Evolutionary conservation across 2,329 filamentous ascomycete species (phyloP), one percentile per base, ranked within the genome.

Genomic region (Aspergillus ochraceus): DNA sequence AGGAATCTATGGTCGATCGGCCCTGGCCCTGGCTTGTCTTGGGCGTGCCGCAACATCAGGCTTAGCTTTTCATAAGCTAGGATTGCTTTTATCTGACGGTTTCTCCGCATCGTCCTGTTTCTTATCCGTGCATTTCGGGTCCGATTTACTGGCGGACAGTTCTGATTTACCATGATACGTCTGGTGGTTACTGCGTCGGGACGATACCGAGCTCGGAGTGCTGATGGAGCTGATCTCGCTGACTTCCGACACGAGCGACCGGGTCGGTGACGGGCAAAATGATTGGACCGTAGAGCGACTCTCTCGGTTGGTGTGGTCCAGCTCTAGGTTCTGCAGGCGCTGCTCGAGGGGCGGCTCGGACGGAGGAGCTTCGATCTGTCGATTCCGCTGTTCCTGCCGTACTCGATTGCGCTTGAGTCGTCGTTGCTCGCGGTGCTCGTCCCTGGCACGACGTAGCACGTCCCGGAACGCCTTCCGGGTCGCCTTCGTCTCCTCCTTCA

Each of bases 381-480:
- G 57, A 12, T 45, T 57, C 14, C 62, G 65, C 19, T 57, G 60
- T 26, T 61, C 64, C 55, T 71, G 66, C 19, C 70, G 68, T 11
- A 60, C 62, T 11, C 66, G 68, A 39, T 60, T 68, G 22, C 68
- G 63, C 30, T 65, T 68, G 36, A 60, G 59, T 22, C 68, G 65
- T 32, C 66, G 62, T n/a, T 68, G 58, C 19, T 73, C 72, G 3
- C 69, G 70, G 52, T 74, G 69, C 59, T 76, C 75, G 8, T 74
- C 70, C n/a, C 74, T 67, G 1, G 76, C 74, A 4, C 74, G 71
- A 4, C 69, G 68, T 17, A 74, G 60, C 6, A 76, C 65, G 9
- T 74, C 71, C 10, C 70, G 65, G 60, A 78, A 78, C 4, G 74
- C 74, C 52, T 76, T 71, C 49, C 70, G 72, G 6, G 76, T 73